Percentiles rank a stretch among this genome's conserved stretches.
Conservation (phyloP, 345 rosid species). For the Pugionium cornutum region DNA sequence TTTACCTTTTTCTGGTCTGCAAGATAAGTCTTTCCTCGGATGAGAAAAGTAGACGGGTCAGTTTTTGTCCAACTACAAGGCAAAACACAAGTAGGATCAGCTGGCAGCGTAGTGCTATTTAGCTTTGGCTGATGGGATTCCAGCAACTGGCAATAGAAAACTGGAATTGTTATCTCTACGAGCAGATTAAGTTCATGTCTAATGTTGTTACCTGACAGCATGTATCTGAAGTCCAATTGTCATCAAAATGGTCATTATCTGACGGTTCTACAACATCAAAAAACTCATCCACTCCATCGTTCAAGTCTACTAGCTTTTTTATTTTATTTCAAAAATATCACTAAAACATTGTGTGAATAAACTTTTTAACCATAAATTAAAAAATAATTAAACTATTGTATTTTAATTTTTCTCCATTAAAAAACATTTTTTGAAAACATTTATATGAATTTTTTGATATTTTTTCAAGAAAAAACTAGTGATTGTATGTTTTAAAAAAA, state of each 20-base stretch:
- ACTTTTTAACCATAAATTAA: no score
- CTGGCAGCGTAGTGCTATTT: conserved; percentile 74
- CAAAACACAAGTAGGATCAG: conserved; percentile 60
- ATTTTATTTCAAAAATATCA: no score
- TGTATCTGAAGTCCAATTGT: conserved; percentile 61
- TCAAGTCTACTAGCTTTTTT: conserved; percentile 54
- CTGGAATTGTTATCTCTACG: conserved; percentile 11
- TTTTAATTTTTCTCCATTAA: no score
- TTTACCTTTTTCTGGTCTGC: conserved; percentile 78
- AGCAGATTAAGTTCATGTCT: neutral
- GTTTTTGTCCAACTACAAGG: conserved; percentile 79
- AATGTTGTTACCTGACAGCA: conserved; percentile 52
- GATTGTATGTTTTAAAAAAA: no score
- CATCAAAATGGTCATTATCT: conserved; percentile 58
- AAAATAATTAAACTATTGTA: no score
- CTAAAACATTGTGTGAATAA: no score
- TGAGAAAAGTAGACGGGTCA: conserved; percentile 81
- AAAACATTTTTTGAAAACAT: no score
- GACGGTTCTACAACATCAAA: conserved; percentile 90
- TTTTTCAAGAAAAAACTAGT: no score
- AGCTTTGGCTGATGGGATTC: conserved; percentile 65
- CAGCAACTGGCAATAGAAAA: conserved; percentile 44
- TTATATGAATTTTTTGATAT: no score
- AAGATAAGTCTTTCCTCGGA: conserved; percentile 82
- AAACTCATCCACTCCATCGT: conserved; percentile 84